phyloP scores from a whole-genome alignment of 2,329 filamentous ascomycete species.

The Pyrenophora teres region DNA sequence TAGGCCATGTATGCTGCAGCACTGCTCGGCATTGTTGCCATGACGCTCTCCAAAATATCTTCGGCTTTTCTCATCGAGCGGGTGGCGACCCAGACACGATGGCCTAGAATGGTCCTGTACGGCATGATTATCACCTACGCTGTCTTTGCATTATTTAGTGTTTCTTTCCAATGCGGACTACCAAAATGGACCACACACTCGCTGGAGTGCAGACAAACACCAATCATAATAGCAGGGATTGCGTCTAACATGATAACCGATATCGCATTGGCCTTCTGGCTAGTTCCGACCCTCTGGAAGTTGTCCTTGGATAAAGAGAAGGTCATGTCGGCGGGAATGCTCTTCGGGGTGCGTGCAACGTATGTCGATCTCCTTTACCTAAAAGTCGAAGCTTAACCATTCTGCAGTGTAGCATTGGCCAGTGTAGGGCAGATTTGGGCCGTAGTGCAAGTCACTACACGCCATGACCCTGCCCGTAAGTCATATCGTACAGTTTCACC shows the following conservation, averaged over 20 bases:
- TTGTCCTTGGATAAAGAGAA: conserved; percentile 23
- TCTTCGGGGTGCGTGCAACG: conserved; percentile 24
- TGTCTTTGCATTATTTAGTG: conserved; percentile 17
- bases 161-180: conserved; percentile 25
- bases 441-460: conserved; percentile 4
- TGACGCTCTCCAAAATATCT: conserved; percentile 25
- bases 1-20: conserved; percentile 18
- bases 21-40: conserved; percentile 18
- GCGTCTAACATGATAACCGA: conserved; percentile 30
- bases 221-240: conserved; percentile 22
- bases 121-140: conserved; percentile 17
- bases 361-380: conserved; percentile 2
- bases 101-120: conserved; percentile 14
- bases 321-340: conserved; percentile 8
- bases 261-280: conserved; percentile 29
- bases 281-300: conserved; percentile 28
- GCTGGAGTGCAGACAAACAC: conserved; percentile 17
- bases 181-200: conserved; percentile 14
- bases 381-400: background rate
- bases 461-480: conserved; percentile 19
- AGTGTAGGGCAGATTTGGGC: conserved; percentile 24
- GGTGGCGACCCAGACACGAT: conserved; percentile 21
- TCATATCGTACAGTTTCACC: background rate
- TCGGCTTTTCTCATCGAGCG: conserved; percentile 24
- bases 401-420: conserved; percentile 19